phyloP scores from a whole-genome alignment of 441 rosid species.

The Geranium incanum region DNA sequence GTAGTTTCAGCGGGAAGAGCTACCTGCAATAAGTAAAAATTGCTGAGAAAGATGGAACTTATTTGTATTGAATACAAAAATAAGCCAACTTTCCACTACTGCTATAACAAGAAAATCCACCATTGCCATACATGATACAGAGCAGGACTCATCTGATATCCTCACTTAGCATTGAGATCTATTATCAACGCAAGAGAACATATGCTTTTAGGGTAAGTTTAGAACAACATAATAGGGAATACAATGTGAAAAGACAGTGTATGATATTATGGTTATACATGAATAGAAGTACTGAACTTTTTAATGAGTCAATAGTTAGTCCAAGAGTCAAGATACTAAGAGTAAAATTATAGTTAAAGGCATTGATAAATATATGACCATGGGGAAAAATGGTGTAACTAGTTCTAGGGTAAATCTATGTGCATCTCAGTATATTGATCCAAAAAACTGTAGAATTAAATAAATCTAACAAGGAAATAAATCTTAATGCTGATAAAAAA shows the following conservation, averaged over 20 bases:
- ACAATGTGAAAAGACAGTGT: not conserved
- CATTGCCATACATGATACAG: not conserved
- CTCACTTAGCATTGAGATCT: conserved; percentile 1
- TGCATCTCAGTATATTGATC: not conserved
- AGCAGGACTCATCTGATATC: not conserved
- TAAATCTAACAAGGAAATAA: not conserved
- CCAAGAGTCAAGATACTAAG: not conserved
- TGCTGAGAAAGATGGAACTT: conserved; percentile 13
- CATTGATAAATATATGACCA: not conserved
- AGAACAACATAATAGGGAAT: too few species aligned
- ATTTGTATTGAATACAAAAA: conserved; percentile 12
- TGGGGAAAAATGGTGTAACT: not conserved
- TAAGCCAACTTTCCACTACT: conserved; percentile 3
- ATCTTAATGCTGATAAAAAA: too few species aligned
- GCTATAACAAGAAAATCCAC: not conserved
- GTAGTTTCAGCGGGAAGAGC: conserved; percentile 93
- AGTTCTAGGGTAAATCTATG: not conserved
- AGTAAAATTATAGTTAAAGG: not conserved
- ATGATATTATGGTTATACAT: not conserved
- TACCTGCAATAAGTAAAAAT: conserved; percentile 40
- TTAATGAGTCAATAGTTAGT: not conserved
- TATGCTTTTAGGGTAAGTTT: too few species aligned
- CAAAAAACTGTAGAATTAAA: not conserved
- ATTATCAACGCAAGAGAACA: not conserved
- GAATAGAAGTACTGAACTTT: not conserved